These are phyloP conservation scores for Sicyos edulis DNA, from an alignment of 306 rosid genomes.

Conservation along the genomic window DNA sequence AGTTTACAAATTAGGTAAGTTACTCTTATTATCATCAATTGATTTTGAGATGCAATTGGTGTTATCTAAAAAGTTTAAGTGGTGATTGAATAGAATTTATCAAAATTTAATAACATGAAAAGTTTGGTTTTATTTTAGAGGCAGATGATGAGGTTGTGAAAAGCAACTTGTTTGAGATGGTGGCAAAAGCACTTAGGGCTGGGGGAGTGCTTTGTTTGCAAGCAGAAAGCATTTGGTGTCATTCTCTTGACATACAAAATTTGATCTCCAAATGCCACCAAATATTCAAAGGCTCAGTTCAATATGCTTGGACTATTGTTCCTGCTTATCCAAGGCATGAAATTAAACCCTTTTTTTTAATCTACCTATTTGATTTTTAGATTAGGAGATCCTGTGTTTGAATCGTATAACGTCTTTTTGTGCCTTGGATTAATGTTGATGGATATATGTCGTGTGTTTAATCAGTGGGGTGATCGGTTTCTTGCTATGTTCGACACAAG, in stretches of 20 bases:
- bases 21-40: too few relatives aligned
- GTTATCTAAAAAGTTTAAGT: too few relatives aligned
- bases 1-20: too few relatives aligned
- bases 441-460: neutral
- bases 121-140: constrained; percentile 24
- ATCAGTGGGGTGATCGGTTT: constrained; percentile 71
- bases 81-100: too few relatives aligned
- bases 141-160: constrained; percentile 45
- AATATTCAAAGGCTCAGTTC: constrained; percentile 50
- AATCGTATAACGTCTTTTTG: too few relatives aligned
- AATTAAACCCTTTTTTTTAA: neutral
- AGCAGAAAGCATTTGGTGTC: constrained; percentile 67
- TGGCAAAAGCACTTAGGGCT: constrained; percentile 40
- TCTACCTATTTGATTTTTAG: too few relatives aligned
- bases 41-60: too few relatives aligned
- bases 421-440: too few relatives aligned
- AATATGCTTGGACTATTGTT: constrained; percentile 65
- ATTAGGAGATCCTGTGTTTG: too few relatives aligned
- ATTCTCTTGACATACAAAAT: constrained; percentile 29
- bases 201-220: constrained; percentile 62
- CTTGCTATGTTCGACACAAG: constrained; percentile 64
- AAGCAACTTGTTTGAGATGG: constrained; percentile 37
- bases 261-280: constrained; percentile 34
- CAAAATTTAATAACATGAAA: too few relatives aligned
- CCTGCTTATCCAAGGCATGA: constrained; percentile 67